These are phyloP conservation scores for Hemisphaericaspora lyxosophila DNA, from an alignment of 1,139 yeast species.

Conservation along the genomic window DNA sequence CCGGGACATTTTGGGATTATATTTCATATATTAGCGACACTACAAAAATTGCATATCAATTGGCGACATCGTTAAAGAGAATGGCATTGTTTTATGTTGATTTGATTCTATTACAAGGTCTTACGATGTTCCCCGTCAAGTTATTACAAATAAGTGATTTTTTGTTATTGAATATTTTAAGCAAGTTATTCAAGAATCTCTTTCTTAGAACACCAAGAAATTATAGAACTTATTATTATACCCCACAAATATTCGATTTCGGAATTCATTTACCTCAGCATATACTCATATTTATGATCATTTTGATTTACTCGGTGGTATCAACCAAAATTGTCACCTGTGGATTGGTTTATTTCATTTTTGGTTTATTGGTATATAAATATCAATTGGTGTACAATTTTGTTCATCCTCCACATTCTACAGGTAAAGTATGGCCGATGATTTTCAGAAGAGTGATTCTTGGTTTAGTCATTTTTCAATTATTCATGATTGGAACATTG, in stretches of 20 bases:
- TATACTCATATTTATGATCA: slow-evolving; percentile 58
- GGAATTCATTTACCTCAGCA: slow-evolving; percentile 69
- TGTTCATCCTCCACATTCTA: slow-evolving; percentile 71
- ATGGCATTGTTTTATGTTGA: slow-evolving; percentile 73
- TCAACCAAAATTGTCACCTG: slow-evolving; percentile 65
- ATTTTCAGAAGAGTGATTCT: slow-evolving; percentile 60
- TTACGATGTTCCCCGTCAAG: slow-evolving; percentile 77
- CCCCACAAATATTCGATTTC: slow-evolving; percentile 66
- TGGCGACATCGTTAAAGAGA: slow-evolving; percentile 69
- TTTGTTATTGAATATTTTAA: slow-evolving; percentile 46
- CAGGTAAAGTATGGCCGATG: slow-evolving; percentile 73
- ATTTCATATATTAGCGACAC: slow-evolving; percentile 80
- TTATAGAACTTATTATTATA: slow-evolving; percentile 58
- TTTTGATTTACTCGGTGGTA: slow-evolving; percentile 63
- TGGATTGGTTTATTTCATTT: slow-evolving; percentile 58
- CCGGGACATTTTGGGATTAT: slow-evolving; percentile 76
- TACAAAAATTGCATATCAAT: slow-evolving; percentile 68
- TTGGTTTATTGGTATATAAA: slow-evolving; percentile 66
- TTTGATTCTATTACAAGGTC: slow-evolving; percentile 69
- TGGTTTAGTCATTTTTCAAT: slow-evolving; percentile 59
- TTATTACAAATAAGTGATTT: slow-evolving; percentile 56
- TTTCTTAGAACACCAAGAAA: slow-evolving; percentile 58
- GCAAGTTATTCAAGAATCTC: slow-evolving; percentile 55
- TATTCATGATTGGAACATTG: slow-evolving; percentile 68
- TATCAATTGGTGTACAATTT: slow-evolving; percentile 65